Percentiles rank a stretch among this genome's conserved stretches.
Conservation (phyloP, 192 early-diverging fungal species). For the Podila epicladia region DNA sequence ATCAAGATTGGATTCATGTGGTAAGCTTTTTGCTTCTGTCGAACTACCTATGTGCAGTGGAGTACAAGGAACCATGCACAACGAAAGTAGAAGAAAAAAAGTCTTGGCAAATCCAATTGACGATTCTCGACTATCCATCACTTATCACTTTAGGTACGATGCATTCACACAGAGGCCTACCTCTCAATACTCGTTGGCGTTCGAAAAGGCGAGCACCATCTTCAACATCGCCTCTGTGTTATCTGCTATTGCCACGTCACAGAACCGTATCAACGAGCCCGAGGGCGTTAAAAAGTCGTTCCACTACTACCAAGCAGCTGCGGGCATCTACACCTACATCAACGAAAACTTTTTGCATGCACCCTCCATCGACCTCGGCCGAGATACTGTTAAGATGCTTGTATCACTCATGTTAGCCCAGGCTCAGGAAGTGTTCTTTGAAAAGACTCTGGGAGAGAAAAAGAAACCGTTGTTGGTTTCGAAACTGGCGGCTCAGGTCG, state of each 20-base stretch:
- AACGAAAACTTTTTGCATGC: conserved; percentile 99
- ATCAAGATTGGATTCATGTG: conserved; percentile 93
- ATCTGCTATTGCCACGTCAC: conserved; percentile 76
- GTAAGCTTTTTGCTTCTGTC: conserved; percentile 55
- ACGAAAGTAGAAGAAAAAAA: conserved; percentile 10
- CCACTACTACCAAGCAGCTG: conserved; percentile 93
- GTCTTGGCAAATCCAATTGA: conserved; percentile 32
- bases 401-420: conserved; percentile 91
- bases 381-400: conserved; percentile 89
- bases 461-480: conserved; percentile 90
- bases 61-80: not conserved
- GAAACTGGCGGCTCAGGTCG: conserved; percentile 87
- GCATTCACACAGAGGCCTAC: conserved; percentile 83
- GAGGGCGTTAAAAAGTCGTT: conserved; percentile 84
- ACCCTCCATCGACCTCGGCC: conserved; percentile 90
- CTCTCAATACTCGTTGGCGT: conserved; percentile 93
- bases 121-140: not conserved
- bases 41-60: not conserved
- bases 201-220: conserved; percentile 95
- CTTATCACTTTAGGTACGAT: conserved; percentile 65
- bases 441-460: conserved; percentile 86
- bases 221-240: conserved; percentile 93
- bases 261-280: conserved; percentile 75
- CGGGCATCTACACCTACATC: conserved; percentile 95
- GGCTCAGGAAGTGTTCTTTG: conserved; percentile 93